Evolutionary conservation across 202 grass and related monocot species (phyloP).

Genomic region (Zoysia matrella): DNA sequence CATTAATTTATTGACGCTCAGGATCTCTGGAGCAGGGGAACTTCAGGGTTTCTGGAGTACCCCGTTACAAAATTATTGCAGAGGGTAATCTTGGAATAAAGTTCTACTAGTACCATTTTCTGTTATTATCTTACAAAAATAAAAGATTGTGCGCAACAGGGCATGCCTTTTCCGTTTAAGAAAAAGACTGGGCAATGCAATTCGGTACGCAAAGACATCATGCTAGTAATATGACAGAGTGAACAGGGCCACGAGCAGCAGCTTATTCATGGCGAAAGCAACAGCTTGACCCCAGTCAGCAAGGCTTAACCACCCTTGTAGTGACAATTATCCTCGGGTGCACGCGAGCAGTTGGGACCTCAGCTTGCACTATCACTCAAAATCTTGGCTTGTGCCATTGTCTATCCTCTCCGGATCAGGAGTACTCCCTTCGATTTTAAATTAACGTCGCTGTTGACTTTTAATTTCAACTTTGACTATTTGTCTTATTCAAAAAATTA

Average conservation of each 20-base stretch:
- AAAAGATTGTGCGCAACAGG: not conserved
- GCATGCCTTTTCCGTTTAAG: not conserved
- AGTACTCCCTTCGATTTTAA: too few relatives aligned
- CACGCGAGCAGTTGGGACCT: slow-evolving; percentile 31
- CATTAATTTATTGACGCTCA: not conserved
- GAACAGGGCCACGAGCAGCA: not conserved
- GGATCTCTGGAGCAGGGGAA: not conserved
- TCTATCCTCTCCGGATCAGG: too few relatives aligned
- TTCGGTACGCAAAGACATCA: not conserved
- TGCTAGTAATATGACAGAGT: not conserved
- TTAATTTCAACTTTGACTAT: too few relatives aligned
- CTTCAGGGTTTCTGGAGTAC: not conserved
- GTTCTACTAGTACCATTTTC: not conserved
- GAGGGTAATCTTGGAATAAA: not conserved
- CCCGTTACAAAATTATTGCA: not conserved
- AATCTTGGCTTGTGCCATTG: not conserved
- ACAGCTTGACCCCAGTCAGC: slow-evolving; percentile 18
- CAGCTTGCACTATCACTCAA: not conserved
- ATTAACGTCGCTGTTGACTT: too few relatives aligned
- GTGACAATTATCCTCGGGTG: not conserved
- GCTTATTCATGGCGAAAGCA: slow-evolving; percentile 27
- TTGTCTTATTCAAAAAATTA: too few relatives aligned
- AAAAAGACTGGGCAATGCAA: not conserved
- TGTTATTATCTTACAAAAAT: not conserved
- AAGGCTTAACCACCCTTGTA: slow-evolving; percentile 21